Evolutionary conservation across 73 alveolate genomes (phyloP).

Genomic region (Tetrahymena borealis): DNA sequence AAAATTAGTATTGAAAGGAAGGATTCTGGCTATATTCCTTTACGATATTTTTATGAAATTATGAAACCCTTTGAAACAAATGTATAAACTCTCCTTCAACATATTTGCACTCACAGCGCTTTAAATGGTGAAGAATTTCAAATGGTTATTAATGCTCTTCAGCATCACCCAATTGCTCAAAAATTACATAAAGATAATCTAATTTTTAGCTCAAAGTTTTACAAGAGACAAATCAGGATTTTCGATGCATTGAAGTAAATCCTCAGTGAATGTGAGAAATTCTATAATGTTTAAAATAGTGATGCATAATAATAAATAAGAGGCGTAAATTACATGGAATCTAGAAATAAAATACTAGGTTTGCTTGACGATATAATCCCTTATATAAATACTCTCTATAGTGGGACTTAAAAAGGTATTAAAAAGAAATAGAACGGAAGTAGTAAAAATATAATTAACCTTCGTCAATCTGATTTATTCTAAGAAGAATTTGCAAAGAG

Average conservation of each 20-base stretch:
- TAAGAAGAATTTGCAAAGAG: neutral
- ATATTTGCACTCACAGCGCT: neutral
- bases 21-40: neutral
- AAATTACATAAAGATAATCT: neutral
- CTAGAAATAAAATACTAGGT: neutral
- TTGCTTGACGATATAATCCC: neutral
- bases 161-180: neutral
- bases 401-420: neutral
- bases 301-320: neutral
- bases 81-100: neutral
- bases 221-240: neutral
- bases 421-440: neutral
- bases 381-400: neutral
- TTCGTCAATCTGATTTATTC: neutral
- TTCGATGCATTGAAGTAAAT: neutral
- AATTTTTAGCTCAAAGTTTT: neutral
- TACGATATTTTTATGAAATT: neutral
- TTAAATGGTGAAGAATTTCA: neutral
- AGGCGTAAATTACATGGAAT: neutral
- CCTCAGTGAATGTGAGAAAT: neutral
- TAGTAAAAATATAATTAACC: neutral
- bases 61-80: neutral
- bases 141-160: neutral
- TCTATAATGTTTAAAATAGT: neutral
- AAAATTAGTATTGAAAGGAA: neutral